These are phyloP conservation scores for Musa beccarii DNA, from an alignment of 176 grass and related monocot genomes.

Conservation along the genomic window DNA sequence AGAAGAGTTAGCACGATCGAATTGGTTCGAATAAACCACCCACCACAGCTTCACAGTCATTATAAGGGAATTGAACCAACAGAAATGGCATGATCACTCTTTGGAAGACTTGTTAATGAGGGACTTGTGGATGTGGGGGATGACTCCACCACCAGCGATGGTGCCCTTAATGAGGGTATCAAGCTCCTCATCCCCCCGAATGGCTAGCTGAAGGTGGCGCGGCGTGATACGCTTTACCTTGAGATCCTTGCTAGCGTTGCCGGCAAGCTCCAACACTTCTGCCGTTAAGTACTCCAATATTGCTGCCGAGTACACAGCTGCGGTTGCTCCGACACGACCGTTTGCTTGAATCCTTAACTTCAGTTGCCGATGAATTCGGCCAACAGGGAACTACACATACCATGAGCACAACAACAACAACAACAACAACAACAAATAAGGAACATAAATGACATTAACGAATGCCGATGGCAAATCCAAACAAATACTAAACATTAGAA, in stretches of 20 bases:
- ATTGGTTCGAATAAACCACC: too few relatives aligned
- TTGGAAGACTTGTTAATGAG: constrained; percentile 23
- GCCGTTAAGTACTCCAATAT: constrained; percentile 18
- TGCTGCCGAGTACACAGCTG: constrained; percentile 19
- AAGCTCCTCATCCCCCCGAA: constrained; percentile 21
- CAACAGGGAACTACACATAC: constrained; percentile 17
- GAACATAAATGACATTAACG: not conserved
- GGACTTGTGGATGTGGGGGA: constrained; percentile 24
- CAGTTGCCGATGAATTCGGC: constrained; percentile 15
- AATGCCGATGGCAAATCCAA: not conserved
- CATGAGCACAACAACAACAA: not conserved
- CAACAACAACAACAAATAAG: not conserved
- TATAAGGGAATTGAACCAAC: not conserved
- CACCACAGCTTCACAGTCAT: not conserved
- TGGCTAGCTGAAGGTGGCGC: constrained; percentile 12
- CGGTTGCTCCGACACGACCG: constrained; percentile 13
- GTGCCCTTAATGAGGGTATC: constrained; percentile 21
- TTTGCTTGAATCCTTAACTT: constrained; percentile 21
- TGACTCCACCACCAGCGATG: constrained; percentile 18
- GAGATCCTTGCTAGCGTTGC: constrained; percentile 18
- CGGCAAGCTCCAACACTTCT: constrained; percentile 17
- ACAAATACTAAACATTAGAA: not conserved
- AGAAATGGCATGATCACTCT: not conserved
- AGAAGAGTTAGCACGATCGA: too few relatives aligned
- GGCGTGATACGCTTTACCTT: constrained; percentile 19